Base-by-base conservation (phyloP, 2,329 filamentous ascomycete species). In the Myriosclerotinia duriaeana region DNA sequence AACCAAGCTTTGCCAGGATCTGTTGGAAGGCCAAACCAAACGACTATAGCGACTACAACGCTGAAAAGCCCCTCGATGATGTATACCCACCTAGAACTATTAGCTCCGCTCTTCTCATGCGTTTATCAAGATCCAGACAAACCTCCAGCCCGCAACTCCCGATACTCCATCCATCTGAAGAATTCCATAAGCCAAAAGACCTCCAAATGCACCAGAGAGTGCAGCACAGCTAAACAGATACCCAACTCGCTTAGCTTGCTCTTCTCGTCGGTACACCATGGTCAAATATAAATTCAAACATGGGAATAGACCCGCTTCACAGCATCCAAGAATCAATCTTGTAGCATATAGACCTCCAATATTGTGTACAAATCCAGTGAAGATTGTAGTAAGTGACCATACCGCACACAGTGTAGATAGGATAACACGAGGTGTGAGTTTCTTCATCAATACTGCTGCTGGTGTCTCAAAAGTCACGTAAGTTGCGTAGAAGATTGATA, bases 241-340 rank as follows among this genome's bases (percentile, higher is more conserved):
- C 0, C 84, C 83, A 6, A 85, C 82, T 3, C 85, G 78, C 17
- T 83, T 79, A 1, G 81, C 83, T 26, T 84, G 78, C 73, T 88
- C 85, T 3, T 83, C 80, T 7, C 80, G 78, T 22, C 82, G 81
- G 72, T 86, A 87, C 78, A 84, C 85, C 70, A 85, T 85, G 3
- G 81, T 81, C 6, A 83, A 72, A 67, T 82, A 83, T 67, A 81
- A 77, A 42, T 81, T 80, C 20, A 84, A 75, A 1, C 80, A 80
- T 0, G 82, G 82, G 65, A 84, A 83, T 12, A 84, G 73, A 0
- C 82, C 81, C 3, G 81, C 80, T 70, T 84, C 82, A 69, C 79
- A 79, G 15, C 78, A 75, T 17, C 82, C 82, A 0, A 84, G 75
- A 4, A 84, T 72, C 46, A 83, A 79, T 3, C 83, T 78, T 17